A percentile compares a stretch with the other conserved stretches of the same genome.
Evolutionary conservation across 352 stramenopile species (phyloP).

Genomic region (Phytophthora melonis): DNA sequence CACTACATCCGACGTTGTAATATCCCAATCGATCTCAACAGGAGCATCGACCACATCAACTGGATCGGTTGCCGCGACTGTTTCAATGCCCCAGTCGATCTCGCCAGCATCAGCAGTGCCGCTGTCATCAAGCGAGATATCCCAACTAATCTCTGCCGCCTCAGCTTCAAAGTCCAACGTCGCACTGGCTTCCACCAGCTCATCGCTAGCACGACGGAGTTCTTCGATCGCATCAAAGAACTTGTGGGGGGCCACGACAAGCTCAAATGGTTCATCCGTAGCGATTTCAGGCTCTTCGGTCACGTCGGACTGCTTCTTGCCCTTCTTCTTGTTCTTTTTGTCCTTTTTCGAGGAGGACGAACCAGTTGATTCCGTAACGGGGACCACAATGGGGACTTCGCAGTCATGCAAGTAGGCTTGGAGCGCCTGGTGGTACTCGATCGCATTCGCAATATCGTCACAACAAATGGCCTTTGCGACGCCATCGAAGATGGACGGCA

Average conservation of each 20-base stretch:
- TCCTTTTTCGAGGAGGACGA: slow-evolving; percentile 50
- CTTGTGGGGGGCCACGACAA: slow-evolving; percentile 44
- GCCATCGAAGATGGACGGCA: slow-evolving; percentile 62
- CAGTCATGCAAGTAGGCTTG: slow-evolving; percentile 72
- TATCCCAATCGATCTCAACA: slow-evolving; percentile 83
- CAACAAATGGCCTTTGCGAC: slow-evolving; percentile 56
- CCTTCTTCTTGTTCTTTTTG: slow-evolving; percentile 52
- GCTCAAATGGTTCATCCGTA: slow-evolving; percentile 46
- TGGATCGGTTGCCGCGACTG: slow-evolving; percentile 31
- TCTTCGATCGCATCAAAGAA: slow-evolving; percentile 75
- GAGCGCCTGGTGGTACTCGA: slow-evolving; percentile 74
- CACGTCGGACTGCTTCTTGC: slow-evolving; percentile 29
- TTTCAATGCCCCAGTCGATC: slow-evolving; percentile 82
- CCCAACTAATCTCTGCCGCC: slow-evolving; percentile 76
- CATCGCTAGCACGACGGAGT: slow-evolving; percentile 54
- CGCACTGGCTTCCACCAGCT: slow-evolving; percentile 24
- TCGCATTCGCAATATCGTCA: slow-evolving; percentile 47
- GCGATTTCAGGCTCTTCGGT: slow-evolving; percentile 21
- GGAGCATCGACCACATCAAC: slow-evolving; percentile 38
- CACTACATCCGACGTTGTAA: slow-evolving; percentile 57
- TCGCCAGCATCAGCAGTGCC: slow-evolving; percentile 36
- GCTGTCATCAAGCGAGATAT: slow-evolving; percentile 66
- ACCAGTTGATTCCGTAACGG: slow-evolving; percentile 9
- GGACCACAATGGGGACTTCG: slow-evolving; percentile 45
- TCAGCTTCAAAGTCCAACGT: slow-evolving; percentile 62